Base-by-base conservation (phyloP, 805 yeast genomes). In the Yueomyces sp. region DNA sequence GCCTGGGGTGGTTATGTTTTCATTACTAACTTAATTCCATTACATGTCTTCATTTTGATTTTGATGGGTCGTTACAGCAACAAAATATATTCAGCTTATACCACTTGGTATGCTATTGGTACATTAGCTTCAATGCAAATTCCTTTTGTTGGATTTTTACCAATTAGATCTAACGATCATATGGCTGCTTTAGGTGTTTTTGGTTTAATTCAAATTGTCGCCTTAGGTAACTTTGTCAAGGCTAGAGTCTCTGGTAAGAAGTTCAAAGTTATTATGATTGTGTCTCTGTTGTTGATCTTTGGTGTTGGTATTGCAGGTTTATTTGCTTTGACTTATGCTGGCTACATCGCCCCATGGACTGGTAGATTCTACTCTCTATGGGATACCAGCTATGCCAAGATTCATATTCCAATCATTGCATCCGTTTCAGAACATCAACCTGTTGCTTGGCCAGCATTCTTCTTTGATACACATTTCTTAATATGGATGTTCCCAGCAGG, bases 1-100 rank as follows among this genome's bases (percentile, higher is more conserved):
- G 98, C 99, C 9, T 88, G 99, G 96, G 99, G 99, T 70, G 99
- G 99, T 29, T 92, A 92, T 61, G 99, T 94, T 42, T 92, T 92
- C 71, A 94, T 92, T 66, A 92, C 99, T 47, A 92, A 92, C 68
- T 78, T 94, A 72, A 86, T 92, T 55, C 98, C 98, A 40, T 70
- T 92, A 53, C 99, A 92, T 62, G 87, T 88, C 28, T 88, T 92
- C 58, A 88, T 86, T 41, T 70, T 92, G 59, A 66, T 92, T 43
- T 66, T 85, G 51, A 92, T 92, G 97, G 98, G 98, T 42, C 81
- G 98, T 57, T 92, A 87, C 65, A 76, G 76, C 53, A 79, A 79
- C 54, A 77, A 79, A 51, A 62, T 92, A 45, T 92, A 92, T 63
- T 79, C 94, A 26, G 84, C 96, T 28, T 92, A 94, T 65, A 79